A percentile compares a stretch with the other conserved stretches of the same genome.
These are phyloP conservation scores for Protea cynaroides DNA, from an alignment of 164 flowering plant species.

Conservation along the genomic window DNA sequence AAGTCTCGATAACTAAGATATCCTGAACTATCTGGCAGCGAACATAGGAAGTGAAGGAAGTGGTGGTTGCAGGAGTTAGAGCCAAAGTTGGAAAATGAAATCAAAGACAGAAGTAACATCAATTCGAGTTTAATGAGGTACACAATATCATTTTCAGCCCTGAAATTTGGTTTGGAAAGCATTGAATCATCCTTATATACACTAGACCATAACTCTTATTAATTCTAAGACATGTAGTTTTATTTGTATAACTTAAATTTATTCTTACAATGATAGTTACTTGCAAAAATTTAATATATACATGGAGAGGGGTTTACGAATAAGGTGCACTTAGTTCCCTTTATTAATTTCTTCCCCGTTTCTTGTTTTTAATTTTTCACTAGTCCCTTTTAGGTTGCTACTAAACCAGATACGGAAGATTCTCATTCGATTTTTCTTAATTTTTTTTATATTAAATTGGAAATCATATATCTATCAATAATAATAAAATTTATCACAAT, in stretches of 20 bases:
- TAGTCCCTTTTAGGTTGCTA: too few species aligned
- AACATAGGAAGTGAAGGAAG: slow-evolving; percentile 36
- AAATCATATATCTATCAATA: too few species aligned
- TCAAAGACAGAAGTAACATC: slow-evolving; percentile 44
- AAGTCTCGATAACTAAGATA: slow-evolving; percentile 38
- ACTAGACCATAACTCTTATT: slow-evolving; percentile 45
- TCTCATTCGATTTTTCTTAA: too few species aligned
- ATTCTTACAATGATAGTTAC: neutral
- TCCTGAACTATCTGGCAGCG: slow-evolving; percentile 58
- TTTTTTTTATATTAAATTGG: too few species aligned
- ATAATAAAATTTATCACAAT: too few species aligned
- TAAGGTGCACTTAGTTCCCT: neutral
- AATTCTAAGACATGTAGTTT: slow-evolving; percentile 28
- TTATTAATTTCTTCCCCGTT: too few species aligned
- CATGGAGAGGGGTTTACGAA: neutral
- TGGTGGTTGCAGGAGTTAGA: slow-evolving; percentile 27
- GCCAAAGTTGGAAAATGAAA: slow-evolving; percentile 46
- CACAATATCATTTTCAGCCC: slow-evolving; percentile 59
- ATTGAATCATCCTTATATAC: slow-evolving; percentile 74
- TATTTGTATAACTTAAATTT: neutral
- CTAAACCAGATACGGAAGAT: too few species aligned
- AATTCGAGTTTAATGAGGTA: slow-evolving; percentile 31
- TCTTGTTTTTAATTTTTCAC: too few species aligned
- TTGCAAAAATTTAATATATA: neutral
- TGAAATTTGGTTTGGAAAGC: slow-evolving; percentile 66